phyloP scores from a whole-genome alignment of 805 yeast species.

The Komagataella mondaviorum region DNA sequence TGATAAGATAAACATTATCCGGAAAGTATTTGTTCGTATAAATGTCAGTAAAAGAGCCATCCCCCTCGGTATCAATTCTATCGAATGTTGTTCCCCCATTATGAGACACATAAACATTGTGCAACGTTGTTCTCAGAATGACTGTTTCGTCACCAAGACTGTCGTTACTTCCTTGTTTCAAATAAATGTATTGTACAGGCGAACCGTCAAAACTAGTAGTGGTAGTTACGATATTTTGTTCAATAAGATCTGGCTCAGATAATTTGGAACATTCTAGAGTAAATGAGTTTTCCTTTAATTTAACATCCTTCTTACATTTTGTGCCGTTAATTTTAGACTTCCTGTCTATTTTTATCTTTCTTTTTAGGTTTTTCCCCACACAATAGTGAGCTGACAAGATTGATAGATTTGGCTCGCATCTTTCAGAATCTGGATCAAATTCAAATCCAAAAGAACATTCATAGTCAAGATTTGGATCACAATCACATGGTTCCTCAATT shows the following conservation, averaged over 20 bases:
- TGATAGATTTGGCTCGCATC: neutral
- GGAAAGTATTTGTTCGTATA: constrained; percentile 46
- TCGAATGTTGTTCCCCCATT: constrained; percentile 50
- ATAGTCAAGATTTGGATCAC: constrained; percentile 43
- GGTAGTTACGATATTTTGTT: neutral
- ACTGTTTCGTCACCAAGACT: constrained; percentile 48
- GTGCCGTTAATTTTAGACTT: neutral
- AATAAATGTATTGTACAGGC: constrained; percentile 43
- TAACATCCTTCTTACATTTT: neutral
- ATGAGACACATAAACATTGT: constrained; percentile 48
- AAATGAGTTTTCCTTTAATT: neutral
- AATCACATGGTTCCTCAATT: constrained; percentile 44
- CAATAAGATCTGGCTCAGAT: neutral
- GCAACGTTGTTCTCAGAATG: constrained; percentile 39
- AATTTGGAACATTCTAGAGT: neutral
- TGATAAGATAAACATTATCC: constrained; percentile 41
- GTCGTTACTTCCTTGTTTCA: constrained; percentile 31
- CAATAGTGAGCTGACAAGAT: neutral
- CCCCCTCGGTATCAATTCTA: constrained; percentile 10
- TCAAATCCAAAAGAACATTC: constrained; percentile 52
- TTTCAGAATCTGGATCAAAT: constrained; percentile 6
- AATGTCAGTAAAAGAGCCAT: constrained; percentile 35
- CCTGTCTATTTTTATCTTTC: neutral
- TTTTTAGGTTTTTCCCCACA: neutral
- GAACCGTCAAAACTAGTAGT: constrained; percentile 33